Conservation (phyloP, 176 grass and related monocot genomes). For the Ensete ventricosum region DNA sequence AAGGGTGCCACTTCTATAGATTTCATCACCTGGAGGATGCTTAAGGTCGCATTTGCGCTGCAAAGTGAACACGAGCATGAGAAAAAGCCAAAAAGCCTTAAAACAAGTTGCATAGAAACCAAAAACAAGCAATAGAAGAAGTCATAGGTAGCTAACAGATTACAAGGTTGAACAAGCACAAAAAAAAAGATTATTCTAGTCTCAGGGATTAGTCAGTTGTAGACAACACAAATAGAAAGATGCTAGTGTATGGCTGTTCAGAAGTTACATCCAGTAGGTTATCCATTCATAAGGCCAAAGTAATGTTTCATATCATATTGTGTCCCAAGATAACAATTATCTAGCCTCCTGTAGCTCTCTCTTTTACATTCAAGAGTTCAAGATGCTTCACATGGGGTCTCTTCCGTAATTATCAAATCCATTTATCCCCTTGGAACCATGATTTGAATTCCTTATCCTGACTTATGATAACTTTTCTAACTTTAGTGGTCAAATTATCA, state of each 20-base stretch:
- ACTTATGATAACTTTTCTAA: no score
- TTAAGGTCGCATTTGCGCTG: constrained; percentile 98
- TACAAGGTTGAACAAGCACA: neutral
- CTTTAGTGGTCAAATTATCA: no score
- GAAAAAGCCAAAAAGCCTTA: neutral
- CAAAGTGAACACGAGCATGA: constrained; percentile 21
- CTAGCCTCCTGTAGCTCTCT: no score
- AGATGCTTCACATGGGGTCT: no score
- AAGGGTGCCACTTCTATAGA: constrained; percentile 90
- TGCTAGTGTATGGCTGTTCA: neutral
- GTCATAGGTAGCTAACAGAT: neutral
- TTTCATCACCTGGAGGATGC: constrained; percentile 97
- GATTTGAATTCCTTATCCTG: no score
- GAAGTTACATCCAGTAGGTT: neutral
- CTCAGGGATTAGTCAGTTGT: neutral
- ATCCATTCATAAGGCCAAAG: no score
- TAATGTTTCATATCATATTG: no score
- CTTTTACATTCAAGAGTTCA: no score
- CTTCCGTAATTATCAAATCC: no score
- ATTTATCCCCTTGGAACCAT: no score
- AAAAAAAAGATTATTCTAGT: neutral
- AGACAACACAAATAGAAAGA: neutral
- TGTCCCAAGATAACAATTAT: no score
- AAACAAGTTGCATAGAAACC: neutral
- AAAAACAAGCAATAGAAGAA: neutral